Evolutionary conservation across 305 asterid species (phyloP).

Genomic region (Solanum aculeatissimum): DNA sequence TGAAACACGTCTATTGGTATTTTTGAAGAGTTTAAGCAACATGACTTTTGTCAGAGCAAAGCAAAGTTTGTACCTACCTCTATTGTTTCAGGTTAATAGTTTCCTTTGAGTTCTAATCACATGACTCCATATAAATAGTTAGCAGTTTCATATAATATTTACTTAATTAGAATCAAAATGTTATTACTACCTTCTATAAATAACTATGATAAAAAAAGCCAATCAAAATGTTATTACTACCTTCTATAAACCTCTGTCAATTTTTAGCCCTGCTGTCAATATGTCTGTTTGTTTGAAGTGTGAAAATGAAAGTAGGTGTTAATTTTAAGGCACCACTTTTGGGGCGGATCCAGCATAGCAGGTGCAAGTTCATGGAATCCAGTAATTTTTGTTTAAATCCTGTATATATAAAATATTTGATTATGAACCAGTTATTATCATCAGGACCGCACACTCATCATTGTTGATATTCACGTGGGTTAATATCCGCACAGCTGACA

Average conservation of each 20-base stretch:
- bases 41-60: not conserved
- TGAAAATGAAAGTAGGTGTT: not conserved
- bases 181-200: not conserved
- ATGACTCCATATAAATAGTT: not conserved
- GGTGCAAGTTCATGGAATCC: too few relatives aligned
- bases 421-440: not conserved
- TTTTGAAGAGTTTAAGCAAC: not conserved
- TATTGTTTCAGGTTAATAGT: not conserved
- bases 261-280: not conserved
- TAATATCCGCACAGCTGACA: not conserved
- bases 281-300: not conserved
- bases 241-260: too few relatives aligned
- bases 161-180: not conserved
- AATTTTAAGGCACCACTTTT: not conserved
- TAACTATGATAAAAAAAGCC: not conserved
- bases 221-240: too few relatives aligned
- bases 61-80: not conserved
- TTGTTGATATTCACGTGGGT: not conserved
- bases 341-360: rapidly evolving
- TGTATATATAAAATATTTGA: too few relatives aligned
- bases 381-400: too few relatives aligned
- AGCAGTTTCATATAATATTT: not conserved
- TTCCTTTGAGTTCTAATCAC: not conserved
- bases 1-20: not conserved
- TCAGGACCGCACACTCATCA: not conserved